Base-by-base conservation (phyloP, 2,329 filamentous ascomycete species). In the Trichophyton benhamiae region DNA sequence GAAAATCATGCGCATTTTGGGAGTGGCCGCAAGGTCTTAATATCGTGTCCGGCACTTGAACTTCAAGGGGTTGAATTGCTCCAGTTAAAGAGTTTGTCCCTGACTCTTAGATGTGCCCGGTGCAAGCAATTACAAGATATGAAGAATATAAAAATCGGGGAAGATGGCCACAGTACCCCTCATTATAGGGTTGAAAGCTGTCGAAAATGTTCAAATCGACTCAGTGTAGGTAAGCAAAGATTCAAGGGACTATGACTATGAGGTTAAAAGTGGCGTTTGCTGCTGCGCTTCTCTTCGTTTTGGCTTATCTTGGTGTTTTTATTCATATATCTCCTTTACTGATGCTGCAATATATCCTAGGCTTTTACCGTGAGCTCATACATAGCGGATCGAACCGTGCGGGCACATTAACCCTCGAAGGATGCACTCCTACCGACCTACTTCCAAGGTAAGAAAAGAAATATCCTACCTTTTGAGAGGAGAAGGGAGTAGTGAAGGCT, bases 21-120 rank as follows among this genome's bases (percentile, higher is more conserved):
- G 0, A 71, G 78, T 1, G 87, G 90, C 68, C 79, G 80, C 60
- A 89, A 89, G 25, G 87, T 89, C n/a, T 83, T 88, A 60, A 78
- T 95, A 6, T 89, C 86, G 0, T 90, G 94, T 67, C 89, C 90
- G 0, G 84, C 82, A 27, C 76, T 94, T 62, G 88, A 92, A 68
- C 80, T 95, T 1, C 82, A 89, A 69, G 83, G 86, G 42, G 86
- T 94, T 63, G 89, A 94, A 68, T 74, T 94, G 1, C 78, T 95
- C 7, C 84, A 91, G 66, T 74, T 92, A 1, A 77, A 80, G 0
- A 78, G 82, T 25, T 76, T 94, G 36, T 85, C 82, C 62, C 77
- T 94, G 64, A 87, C 82, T 2, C 78, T 90, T 64, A 91, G 91
- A 71, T 95, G 89, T 71, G 83, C 86, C 59, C 83, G 89, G 42